Base-by-base conservation (phyloP, 2,329 filamentous ascomycete genomes). In the Hyphodiscus sp. region DNA sequence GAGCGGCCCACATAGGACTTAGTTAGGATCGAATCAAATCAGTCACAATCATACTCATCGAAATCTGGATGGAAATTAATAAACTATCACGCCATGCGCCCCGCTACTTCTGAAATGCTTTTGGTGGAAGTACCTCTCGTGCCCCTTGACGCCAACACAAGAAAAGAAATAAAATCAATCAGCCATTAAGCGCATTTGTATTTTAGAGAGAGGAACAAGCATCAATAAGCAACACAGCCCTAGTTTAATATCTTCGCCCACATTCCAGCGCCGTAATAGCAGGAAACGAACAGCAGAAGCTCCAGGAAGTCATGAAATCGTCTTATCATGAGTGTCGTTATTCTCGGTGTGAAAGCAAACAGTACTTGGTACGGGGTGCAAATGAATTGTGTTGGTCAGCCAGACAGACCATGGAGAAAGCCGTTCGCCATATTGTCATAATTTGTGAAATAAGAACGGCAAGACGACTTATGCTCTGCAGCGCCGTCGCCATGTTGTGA, bases 311-410 rank as follows among this genome's bases (percentile, higher is more conserved):
- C 63, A 56, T 66, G 55, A 58, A 61, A 58, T 63, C 64, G 52
- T 66, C 60, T 59, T 56, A 55, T 66, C 63, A 54, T 65, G 54
- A 58, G 52, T 50, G 61, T 65, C 63, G 58, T 63, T 61, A 64
- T 58, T 58, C 61, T 29, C 11, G 33, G 5, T 60, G 46, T 52
- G 54, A 58, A 62, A 61, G 55, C 55, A 60, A 55, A 38, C 33
- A 58, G 41, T 55, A 50, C 58, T 58, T 45, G 51, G 50, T 50
- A 48, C 18, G 18, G n/a, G n/a, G 15, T 9, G 18, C 46, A 11
- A n/a, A 30, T 47, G 20, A 20, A 47, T 8, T 20, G 23, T 47
- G 8, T 47, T 30, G 45, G 20, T 29, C 5, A 38, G 16, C 33
- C 23, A 33, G 33, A 19, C 9, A 26, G 18, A 19, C 38, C 6